A percentile compares a stretch with the other conserved stretches of the same genome.
Evolutionary conservation across 2,329 filamentous ascomycete species (phyloP).

Genomic region (Ambrosiella cleistominuta): DNA sequence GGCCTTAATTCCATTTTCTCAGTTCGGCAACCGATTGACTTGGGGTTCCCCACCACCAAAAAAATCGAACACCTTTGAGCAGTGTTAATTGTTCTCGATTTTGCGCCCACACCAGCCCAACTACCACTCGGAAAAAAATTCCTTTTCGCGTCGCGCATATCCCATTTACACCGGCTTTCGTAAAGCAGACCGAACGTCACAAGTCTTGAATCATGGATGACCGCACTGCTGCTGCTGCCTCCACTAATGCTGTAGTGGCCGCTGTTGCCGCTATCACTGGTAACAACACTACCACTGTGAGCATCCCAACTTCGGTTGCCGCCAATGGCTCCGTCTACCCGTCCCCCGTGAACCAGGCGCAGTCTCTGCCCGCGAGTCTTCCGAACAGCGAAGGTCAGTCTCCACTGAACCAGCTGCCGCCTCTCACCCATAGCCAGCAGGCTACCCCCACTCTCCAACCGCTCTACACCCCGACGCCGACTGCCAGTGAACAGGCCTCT

Average conservation of each 20-base stretch:
- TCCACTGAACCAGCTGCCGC: constrained; percentile 11
- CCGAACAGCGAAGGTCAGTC: constrained; percentile 11
- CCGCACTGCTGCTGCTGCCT: constrained; percentile 3
- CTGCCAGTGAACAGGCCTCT: constrained; percentile 7
- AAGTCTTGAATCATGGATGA: constrained; percentile 9
- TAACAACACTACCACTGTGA: constrained; percentile 3
- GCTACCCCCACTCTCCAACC: constrained; percentile 12
- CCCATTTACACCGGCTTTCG: not conserved
- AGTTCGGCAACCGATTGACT: not conserved
- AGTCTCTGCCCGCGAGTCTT: constrained; percentile 10
- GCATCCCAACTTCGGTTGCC: constrained; percentile 7
- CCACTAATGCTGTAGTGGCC: not conserved
- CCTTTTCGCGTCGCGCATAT: not conserved
- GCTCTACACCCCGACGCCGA: constrained; percentile 8
- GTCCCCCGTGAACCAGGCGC: constrained; percentile 11
- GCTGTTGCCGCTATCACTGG: constrained; percentile 6
- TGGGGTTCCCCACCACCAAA: not conserved
- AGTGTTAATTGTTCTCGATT: not conserved
- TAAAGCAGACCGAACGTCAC: not conserved
- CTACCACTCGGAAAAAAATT: not conserved
- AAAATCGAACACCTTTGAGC: not conserved
- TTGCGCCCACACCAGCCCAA: not conserved
- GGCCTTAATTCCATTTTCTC: not conserved
- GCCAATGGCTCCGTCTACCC: constrained; percentile 12
- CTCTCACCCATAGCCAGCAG: constrained; percentile 11